These are phyloP conservation scores for Teratosphaeria destructans DNA, from an alignment of 2,329 filamentous ascomycete genomes.

Conservation along the genomic window DNA sequence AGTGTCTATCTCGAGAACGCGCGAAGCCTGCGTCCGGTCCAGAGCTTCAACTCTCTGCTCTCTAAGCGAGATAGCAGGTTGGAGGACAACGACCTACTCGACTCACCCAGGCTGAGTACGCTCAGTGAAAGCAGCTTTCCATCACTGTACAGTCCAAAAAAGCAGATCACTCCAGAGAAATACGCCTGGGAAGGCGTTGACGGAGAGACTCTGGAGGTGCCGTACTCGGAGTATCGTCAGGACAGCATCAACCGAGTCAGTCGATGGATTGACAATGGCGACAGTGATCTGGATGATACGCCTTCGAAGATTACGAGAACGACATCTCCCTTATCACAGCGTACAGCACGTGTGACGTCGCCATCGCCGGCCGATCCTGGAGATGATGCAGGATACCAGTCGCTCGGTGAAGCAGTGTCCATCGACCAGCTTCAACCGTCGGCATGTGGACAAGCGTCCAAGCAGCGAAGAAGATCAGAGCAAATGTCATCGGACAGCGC, in stretches of 20 bases:
- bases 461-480: not conserved
- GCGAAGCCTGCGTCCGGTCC: conserved; percentile 21
- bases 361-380: not conserved
- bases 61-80: conserved; percentile 19
- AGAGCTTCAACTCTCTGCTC: conserved; percentile 27
- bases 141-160: conserved; percentile 26
- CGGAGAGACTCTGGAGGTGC: conserved; percentile 8
- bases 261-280: conserved; percentile 26
- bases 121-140: conserved; percentile 30
- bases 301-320: conserved; percentile 21
- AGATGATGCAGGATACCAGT: conserved; percentile 10
- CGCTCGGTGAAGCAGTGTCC: conserved; percentile 13
- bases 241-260: conserved; percentile 28
- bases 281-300: conserved; percentile 13
- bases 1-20: conserved; percentile 24
- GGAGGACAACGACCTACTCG: conserved; percentile 19
- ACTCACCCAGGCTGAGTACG: conserved; percentile 26
- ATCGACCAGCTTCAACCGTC: conserved; percentile 2
- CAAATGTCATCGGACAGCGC: conserved; percentile 20
- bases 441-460: not conserved
- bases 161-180: conserved; percentile 15
- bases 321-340: conserved; percentile 10
- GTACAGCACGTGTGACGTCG: conserved; percentile 1
- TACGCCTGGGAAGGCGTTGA: conserved; percentile 19
- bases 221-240: conserved; percentile 13